Evolutionary conservation across 176 grass and related monocot genomes (phyloP).

Genomic region (Carex scoparia): DNA sequence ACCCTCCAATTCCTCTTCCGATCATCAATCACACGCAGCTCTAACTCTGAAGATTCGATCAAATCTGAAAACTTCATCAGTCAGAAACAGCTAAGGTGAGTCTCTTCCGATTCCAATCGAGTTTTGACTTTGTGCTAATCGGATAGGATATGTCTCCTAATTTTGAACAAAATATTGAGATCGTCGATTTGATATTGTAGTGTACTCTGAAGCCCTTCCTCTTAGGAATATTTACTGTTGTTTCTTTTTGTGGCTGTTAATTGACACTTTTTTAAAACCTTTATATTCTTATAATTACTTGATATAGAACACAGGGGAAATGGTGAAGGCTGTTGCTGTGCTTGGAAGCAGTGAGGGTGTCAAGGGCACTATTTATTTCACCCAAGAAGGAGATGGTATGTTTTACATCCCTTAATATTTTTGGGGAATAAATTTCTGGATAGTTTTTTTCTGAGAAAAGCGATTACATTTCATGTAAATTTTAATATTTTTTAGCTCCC

Average conservation of each 20-base stretch:
- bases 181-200: not conserved
- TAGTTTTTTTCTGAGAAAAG: not conserved
- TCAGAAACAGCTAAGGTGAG: not conserved
- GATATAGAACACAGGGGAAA: constrained; percentile 28
- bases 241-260: not conserved
- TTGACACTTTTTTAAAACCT: no score
- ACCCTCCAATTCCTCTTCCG: not conserved
- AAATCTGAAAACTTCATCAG: not conserved
- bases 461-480: not conserved
- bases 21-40: not conserved
- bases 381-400: constrained; percentile 75
- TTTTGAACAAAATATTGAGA: not conserved
- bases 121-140: not conserved
- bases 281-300: not conserved
- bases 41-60: no score
- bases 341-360: constrained; percentile 53
- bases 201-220: not conserved
- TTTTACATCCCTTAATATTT: not conserved
- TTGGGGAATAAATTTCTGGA: not conserved
- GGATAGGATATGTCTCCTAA: not conserved
- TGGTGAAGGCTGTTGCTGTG: constrained; percentile 91
- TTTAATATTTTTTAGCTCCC: constrained; percentile 31
- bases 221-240: not conserved
- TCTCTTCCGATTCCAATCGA: not conserved
- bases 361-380: constrained; percentile 80